Evolutionary conservation across 2,329 filamentous ascomycete genomes (phyloP), one percentile per base, ranked within the genome.

Genomic region (Chaetomium sp.): DNA sequence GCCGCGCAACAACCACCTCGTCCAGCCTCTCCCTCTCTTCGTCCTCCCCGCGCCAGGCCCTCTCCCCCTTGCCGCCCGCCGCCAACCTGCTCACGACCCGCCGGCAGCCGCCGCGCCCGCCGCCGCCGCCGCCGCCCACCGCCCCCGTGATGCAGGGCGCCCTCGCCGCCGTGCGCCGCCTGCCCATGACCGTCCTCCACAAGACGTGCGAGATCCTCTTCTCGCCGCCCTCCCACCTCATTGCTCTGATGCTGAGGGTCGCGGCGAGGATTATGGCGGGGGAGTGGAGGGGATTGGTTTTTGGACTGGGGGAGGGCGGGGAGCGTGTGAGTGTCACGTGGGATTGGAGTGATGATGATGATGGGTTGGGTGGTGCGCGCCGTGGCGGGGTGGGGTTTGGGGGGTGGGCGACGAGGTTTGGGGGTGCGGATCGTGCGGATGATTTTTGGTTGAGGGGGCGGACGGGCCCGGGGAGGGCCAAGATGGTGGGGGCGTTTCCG

Each of bases 211-310:
- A 91, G 59, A 83, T 95, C 33, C 83, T 96, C 4, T 79, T 97
- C 16, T 87, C 90, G 0, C 92, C 92, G n/a, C 92, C 93, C 0
- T 85, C 89, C 19, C 87, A 93, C 71, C 83, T 96, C 1, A 85
- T 96, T 42, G 82, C 86, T 29, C 80, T 96, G 49, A 93, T 97
- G 82, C 83, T 97, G 4, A 87, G 87, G 63, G 91, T 97, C 63
- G 91, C 93, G 0, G 88, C 90, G 0, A 87, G 86, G 67, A 92
- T 97, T 67, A 84, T 88, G 1, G 81, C 82, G 33, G 86, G 85
- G 21, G 82, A 85, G 77, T 87, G 84, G 88, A 79, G 85, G 72
- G 90, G 85, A 67, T 77, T 84, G 70, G 80, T 86, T 60, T 81
- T 83, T 58, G 85, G 85, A 12, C 78, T 81, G 60, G 81, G 80